These are phyloP conservation scores for Tricholomella constricta DNA, from an alignment of 768 basidiomycete genomes.

Conservation along the genomic window DNA sequence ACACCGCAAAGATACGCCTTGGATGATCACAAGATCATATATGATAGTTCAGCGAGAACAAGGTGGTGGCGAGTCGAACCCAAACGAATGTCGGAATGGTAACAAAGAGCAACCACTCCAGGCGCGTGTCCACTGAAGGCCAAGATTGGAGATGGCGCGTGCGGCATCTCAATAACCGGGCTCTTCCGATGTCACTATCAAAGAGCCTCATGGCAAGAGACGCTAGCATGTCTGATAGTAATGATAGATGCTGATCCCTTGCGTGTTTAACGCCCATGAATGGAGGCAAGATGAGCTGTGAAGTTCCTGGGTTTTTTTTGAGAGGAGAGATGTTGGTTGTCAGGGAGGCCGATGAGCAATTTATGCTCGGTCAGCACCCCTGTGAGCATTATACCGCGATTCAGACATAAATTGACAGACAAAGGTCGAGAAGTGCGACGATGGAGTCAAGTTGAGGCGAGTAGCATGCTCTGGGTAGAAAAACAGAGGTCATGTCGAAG, in stretches of 20 bases:
- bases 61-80: background rate
- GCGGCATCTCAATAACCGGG: background rate
- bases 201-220: background rate
- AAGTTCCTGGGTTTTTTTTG: background rate
- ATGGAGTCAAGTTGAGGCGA: background rate
- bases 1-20: background rate
- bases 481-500: background rate
- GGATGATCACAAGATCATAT: background rate
- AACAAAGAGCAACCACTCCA: background rate
- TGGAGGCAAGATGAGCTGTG: background rate
- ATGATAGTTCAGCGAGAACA: no score
- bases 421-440: background rate
- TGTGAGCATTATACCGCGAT: no score
- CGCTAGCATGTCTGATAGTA: slow-evolving; percentile 8
- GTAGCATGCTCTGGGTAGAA: background rate
- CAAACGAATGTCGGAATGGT: background rate
- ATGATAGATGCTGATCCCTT: slow-evolving; percentile 16
- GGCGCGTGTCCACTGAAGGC: background rate
- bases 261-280: slow-evolving; percentile 4
- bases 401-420: no score
- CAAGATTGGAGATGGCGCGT: background rate
- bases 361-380: background rate
- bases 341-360: slow-evolving; percentile 1
- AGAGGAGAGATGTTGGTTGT: slow-evolving; percentile 5
- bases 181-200: background rate